Evolutionary conservation across 139 green algal genomes (phyloP).

Genomic region (Haematococcus sp.): DNA sequence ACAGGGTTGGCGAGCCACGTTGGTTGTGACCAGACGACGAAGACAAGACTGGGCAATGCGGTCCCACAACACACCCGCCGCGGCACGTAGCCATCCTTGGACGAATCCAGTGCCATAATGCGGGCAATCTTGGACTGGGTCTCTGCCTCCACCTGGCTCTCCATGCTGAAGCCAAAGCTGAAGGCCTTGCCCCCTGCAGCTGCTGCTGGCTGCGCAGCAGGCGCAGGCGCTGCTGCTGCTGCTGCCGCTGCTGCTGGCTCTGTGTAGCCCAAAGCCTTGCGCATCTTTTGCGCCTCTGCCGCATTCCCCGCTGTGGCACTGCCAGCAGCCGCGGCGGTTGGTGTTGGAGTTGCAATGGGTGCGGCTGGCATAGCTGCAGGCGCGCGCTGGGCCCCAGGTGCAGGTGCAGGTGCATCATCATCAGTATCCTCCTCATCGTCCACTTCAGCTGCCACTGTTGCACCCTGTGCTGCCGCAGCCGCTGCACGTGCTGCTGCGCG

Average conservation of each 20-base stretch:
- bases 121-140: conserved; percentile 44
- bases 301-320: neutral
- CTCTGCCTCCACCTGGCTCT: conserved; percentile 21
- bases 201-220: neutral
- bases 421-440: too few relatives aligned
- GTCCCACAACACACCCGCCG: conserved; percentile 21
- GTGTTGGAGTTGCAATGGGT: neutral
- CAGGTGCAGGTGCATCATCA: neutral
- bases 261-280: conserved; percentile 6
- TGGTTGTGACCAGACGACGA: too few relatives aligned
- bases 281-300: conserved; percentile 1
- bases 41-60: too few relatives aligned
- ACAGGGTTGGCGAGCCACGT: neutral
- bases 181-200: conserved; percentile 4
- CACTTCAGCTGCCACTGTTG: too few relatives aligned
- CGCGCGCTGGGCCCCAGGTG: neutral
- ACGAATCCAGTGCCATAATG: conserved; percentile 35
- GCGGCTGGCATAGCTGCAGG: neutral
- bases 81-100: conserved; percentile 46
- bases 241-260: neutral
- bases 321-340: neutral
- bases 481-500: neutral
- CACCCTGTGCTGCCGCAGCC: too few relatives aligned
- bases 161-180: conserved; percentile 12
- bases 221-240: neutral